Evolutionary conservation across 441 rosid species (phyloP).

Genomic region (Brassica hybrid): DNA sequence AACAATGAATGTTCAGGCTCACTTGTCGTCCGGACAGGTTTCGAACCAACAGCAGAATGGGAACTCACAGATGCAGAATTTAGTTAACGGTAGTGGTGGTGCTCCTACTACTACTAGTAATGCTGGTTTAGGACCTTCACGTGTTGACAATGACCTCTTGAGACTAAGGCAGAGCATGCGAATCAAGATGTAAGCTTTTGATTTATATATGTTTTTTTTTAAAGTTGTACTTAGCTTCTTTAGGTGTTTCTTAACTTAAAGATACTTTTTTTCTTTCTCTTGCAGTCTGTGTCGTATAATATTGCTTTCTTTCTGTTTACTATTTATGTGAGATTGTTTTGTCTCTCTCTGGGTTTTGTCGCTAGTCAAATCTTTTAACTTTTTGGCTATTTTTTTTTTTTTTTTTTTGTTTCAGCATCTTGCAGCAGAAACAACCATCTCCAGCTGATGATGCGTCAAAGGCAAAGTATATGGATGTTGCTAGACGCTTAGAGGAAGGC

Average conservation of each 20-base stretch:
- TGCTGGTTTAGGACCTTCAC: constrained; percentile 41
- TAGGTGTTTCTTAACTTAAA: too few relatives aligned
- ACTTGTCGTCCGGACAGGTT: constrained; percentile 88
- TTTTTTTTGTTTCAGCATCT: constrained; percentile 51
- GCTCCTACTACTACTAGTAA: constrained; percentile 35
- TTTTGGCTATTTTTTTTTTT: constrained; percentile 17
- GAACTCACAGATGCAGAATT: constrained; percentile 71
- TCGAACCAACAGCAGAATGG: constrained; percentile 96
- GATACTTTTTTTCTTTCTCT: neutral
- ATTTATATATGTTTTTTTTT: too few relatives aligned
- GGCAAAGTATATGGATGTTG: constrained; percentile 65
- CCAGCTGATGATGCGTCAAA: constrained; percentile 58
- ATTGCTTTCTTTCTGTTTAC: constrained; percentile 5
- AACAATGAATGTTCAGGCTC: constrained; percentile 83
- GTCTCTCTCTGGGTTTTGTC: constrained; percentile 9
- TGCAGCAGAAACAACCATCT: constrained; percentile 64
- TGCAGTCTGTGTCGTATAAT: neutral
- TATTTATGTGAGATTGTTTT: constrained; percentile 1
- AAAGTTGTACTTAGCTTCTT: neutral
- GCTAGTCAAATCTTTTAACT: neutral
- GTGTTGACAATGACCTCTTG: constrained; percentile 52
- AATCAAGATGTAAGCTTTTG: constrained; percentile 66
- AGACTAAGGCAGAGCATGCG: constrained; percentile 56
- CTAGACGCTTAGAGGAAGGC: constrained; percentile 94
- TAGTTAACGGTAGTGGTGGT: constrained; percentile 44